Conservation (phyloP, 805 yeast species). For the Myxozyma lipomycoides region DNA sequence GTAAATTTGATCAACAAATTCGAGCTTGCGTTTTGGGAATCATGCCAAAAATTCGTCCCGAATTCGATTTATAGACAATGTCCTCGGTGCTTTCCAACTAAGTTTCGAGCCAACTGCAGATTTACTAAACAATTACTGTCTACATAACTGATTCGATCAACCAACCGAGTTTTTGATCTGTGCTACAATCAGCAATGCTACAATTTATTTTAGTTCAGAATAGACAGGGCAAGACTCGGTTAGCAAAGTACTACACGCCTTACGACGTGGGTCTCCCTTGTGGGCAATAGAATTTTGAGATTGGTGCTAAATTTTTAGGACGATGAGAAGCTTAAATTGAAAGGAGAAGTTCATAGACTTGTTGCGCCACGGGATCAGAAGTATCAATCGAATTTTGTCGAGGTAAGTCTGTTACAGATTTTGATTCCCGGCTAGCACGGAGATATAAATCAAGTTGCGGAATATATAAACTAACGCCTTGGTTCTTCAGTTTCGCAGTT, state of each 20-base stretch:
- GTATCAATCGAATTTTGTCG: conserved; percentile 77
- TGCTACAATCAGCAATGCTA: conserved; percentile 35
- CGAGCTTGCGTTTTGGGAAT: not conserved
- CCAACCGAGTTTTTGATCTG: too few species aligned
- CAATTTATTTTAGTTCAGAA: conserved; percentile 80
- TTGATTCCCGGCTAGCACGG: too few species aligned
- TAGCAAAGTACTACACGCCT: conserved; percentile 71
- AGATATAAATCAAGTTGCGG: conserved; percentile 34
- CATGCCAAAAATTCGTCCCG: not conserved
- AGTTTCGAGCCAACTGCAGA: too few species aligned
- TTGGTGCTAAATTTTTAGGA: too few species aligned
- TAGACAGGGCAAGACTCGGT: conserved; percentile 87
- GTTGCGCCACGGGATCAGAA: conserved; percentile 80
- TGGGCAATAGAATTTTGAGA: conserved; percentile 1
- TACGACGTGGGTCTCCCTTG: conserved; percentile 39
- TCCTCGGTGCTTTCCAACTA: too few species aligned
- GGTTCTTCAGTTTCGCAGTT: conserved; percentile 51
- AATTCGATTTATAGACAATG: too few species aligned
- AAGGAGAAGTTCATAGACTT: conserved; percentile 68
- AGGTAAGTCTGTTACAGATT: conserved; percentile 35
- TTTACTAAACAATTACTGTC: too few species aligned
- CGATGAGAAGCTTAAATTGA: conserved; percentile 46
- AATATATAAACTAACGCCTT: too few species aligned
- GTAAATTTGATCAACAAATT: not conserved
- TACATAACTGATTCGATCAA: too few species aligned